These are phyloP conservation scores for Peniophora sp. DNA, from an alignment of 1,284 basidiomycete species.

Conservation along the genomic window DNA sequence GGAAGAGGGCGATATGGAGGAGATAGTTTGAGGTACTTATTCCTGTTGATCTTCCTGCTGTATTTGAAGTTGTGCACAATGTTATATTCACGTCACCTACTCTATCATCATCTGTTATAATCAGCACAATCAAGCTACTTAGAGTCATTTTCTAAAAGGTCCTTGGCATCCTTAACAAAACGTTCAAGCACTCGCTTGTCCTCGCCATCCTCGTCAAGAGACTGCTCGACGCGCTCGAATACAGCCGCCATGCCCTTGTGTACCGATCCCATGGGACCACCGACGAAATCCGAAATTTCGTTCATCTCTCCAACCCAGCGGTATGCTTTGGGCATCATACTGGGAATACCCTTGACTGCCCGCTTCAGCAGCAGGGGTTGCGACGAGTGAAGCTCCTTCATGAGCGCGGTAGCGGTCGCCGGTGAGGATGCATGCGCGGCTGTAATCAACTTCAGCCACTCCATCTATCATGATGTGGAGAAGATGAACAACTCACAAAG, in stretches of 20 bases:
- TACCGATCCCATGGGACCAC: conserved; percentile 24
- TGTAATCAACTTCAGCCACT: conserved; percentile 17
- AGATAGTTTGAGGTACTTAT: too few relatives aligned
- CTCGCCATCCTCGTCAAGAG: conserved; percentile 24
- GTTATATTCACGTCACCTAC: too few relatives aligned
- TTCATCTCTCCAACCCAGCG: conserved; percentile 56
- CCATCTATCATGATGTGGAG: background rate
- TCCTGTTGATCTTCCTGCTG: too few relatives aligned
- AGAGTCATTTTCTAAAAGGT: background rate
- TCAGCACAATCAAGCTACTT: too few relatives aligned
- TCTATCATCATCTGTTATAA: too few relatives aligned
- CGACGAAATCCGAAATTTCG: conserved; percentile 50
- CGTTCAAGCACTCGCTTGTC: conserved; percentile 31
- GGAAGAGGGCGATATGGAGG: too few relatives aligned
- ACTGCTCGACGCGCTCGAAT: conserved; percentile 34
- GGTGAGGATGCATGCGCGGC: conserved; percentile 53
- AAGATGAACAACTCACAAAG: conserved; percentile 27
- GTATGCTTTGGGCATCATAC: conserved; percentile 53
- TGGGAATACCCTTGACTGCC: conserved; percentile 29
- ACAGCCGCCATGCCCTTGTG: conserved; percentile 40
- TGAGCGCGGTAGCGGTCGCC: conserved; percentile 43
- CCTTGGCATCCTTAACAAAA: conserved; percentile 38
- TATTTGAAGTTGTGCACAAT: too few relatives aligned
- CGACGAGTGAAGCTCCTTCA: conserved; percentile 38
- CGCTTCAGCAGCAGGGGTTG: conserved; percentile 36